Conservation (phyloP, 768 basidiomycete species). For the Kwoniella botswanensis region DNA sequence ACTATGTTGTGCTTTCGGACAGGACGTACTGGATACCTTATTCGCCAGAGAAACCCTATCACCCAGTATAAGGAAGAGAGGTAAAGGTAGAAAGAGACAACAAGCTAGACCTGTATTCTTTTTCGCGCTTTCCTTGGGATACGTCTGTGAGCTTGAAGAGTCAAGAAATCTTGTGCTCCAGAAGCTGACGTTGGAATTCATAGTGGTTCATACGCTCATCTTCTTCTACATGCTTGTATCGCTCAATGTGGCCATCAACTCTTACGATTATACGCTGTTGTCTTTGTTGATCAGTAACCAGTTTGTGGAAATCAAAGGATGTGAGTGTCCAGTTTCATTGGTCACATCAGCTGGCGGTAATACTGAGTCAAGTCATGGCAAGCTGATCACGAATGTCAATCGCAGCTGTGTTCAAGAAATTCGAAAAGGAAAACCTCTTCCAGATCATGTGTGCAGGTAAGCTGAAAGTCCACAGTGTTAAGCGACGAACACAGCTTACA, state of each 20-base stretch:
- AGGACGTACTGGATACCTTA: constrained; percentile 93
- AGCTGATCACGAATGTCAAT: neutral
- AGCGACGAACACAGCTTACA: neutral
- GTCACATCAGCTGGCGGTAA: neutral
- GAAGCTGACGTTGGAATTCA: constrained; percentile 1
- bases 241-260: constrained; percentile 96
- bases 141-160: constrained; percentile 68
- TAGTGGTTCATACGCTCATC: constrained; percentile 87
- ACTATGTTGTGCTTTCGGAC: constrained; percentile 92
- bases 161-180: neutral
- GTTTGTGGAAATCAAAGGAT: constrained; percentile 99
- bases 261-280: constrained; percentile 92
- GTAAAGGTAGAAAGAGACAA: constrained; percentile 59
- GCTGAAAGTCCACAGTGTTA: constrained; percentile 29
- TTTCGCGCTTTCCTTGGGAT: constrained; percentile 78
- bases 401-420: constrained; percentile 88
- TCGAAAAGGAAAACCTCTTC: constrained; percentile 97
- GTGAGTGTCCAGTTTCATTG: constrained; percentile 53
- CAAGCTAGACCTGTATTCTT: constrained; percentile 79
- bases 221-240: constrained; percentile 95
- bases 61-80: constrained; percentile 63
- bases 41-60: constrained; percentile 89
- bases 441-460: constrained; percentile 96
- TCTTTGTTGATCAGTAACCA: constrained; percentile 96
- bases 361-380: neutral